A percentile compares a stretch with the other conserved stretches of the same genome.
phyloP scores from a whole-genome alignment of 148 eudicot genomes.

The Rhododendron williamsianum region DNA sequence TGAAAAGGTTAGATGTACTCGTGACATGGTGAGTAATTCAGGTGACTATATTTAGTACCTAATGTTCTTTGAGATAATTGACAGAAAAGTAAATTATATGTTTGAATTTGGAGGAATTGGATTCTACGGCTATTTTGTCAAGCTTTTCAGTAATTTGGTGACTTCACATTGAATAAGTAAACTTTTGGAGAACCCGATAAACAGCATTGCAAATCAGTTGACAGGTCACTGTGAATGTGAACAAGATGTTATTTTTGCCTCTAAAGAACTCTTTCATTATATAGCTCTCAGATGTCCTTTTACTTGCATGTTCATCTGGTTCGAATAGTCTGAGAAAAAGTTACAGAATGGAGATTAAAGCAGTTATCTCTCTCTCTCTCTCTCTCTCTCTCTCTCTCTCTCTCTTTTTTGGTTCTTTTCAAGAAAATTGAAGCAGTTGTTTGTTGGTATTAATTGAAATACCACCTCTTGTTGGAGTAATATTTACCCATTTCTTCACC shows the following conservation, averaged over 20 bases:
- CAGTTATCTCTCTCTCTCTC: too few relatives aligned
- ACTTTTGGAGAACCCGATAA: not conserved
- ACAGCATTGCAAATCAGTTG: not conserved
- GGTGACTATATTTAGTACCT: not conserved
- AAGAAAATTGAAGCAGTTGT: not conserved
- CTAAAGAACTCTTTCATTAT: not conserved
- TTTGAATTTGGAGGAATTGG: not conserved
- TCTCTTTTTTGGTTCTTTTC: not conserved
- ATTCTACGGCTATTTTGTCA: not conserved
- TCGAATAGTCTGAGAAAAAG: not conserved
- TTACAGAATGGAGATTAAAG: not conserved
- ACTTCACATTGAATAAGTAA: not conserved
- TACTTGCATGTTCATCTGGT: constrained; percentile 1
- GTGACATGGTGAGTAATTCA: not conserved
- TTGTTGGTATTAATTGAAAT: not conserved
- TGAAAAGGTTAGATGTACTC: not conserved
- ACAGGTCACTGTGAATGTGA: not conserved
- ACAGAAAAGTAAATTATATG: not conserved
- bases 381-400: too few relatives aligned
- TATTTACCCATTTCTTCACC: constrained; percentile 10
- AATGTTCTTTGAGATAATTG: not conserved
- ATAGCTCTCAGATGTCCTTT: not conserved
- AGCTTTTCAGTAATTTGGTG: not conserved
- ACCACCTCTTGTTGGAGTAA: not conserved
- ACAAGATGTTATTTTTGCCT: not conserved